Percentiles rank a stretch among this genome's conserved stretches.
phyloP scores from a whole-genome alignment of 805 yeast genomes.

The Starmerella lactis-condensi region DNA sequence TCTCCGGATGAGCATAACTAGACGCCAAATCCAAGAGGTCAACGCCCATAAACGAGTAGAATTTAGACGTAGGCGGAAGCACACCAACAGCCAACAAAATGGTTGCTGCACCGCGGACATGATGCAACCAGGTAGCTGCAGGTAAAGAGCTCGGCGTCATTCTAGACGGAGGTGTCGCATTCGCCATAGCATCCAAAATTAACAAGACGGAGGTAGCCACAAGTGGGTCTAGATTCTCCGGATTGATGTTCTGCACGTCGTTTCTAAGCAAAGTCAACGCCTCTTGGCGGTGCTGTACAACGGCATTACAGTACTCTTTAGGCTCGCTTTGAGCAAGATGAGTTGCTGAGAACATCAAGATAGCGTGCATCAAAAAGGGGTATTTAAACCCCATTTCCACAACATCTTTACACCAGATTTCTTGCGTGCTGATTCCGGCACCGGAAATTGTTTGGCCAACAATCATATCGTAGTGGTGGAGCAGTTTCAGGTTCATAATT shows the following conservation, averaged over 20 bases:
- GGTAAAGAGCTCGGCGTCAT: conserved; percentile 44
- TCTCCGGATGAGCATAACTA: conserved; percentile 7
- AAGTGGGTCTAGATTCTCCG: conserved; percentile 67
- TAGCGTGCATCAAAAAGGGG: conserved; percentile 82
- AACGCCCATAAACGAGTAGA: conserved; percentile 56
- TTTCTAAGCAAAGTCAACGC: conserved; percentile 65
- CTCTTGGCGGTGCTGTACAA: conserved; percentile 72
- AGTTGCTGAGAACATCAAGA: conserved; percentile 80
- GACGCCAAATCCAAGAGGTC: conserved; percentile 83
- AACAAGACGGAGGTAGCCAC: conserved; percentile 80
- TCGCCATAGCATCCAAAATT: conserved; percentile 85
- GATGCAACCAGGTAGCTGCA: conserved; percentile 92
- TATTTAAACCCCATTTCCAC: conserved; percentile 74
- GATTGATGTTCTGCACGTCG: conserved; percentile 66
- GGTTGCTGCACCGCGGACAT: conserved; percentile 92
- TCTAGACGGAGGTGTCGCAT: conserved; percentile 46
- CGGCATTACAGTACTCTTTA: conserved; percentile 22
- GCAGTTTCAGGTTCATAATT: conserved; percentile 57
- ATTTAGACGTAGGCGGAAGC: conserved; percentile 45
- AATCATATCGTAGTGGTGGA: conserved; percentile 71
- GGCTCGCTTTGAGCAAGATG: conserved; percentile 63
- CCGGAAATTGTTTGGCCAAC: conserved; percentile 78
- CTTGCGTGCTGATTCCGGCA: conserved; percentile 72
- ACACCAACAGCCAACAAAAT: conserved; percentile 96
- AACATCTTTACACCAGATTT: conserved; percentile 74